Percentiles rank a stretch among this genome's conserved stretches.
Evolutionary conservation across 1,284 basidiomycete genomes (phyloP).

Genomic region (Boletus subluridellus): DNA sequence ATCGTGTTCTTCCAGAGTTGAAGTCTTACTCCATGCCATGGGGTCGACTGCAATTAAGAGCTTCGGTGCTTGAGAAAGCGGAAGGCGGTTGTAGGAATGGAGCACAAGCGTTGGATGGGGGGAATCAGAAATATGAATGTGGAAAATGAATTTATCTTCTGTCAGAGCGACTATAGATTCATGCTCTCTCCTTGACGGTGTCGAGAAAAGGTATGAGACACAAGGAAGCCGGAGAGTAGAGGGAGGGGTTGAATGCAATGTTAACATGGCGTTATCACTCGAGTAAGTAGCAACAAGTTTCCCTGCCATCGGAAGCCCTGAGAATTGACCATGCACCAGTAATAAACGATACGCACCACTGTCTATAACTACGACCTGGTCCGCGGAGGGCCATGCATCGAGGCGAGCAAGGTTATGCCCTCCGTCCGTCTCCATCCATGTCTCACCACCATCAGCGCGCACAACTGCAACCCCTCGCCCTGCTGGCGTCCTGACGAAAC

Average conservation of each 20-base stretch:
- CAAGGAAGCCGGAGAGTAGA: conserved; percentile 48
- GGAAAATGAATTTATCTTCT: conserved; percentile 50
- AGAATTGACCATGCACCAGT: not conserved
- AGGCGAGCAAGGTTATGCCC: conserved; percentile 45
- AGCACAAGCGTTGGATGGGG: conserved; percentile 39
- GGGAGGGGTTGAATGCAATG: conserved; percentile 47
- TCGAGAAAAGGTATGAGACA: conserved; percentile 59
- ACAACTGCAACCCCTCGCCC: conserved; percentile 68
- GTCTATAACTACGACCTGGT: conserved; percentile 65
- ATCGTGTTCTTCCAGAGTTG: conserved; percentile 55
- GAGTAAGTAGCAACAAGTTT: conserved; percentile 39
- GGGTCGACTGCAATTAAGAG: conserved; percentile 81
- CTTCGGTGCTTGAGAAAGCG: conserved; percentile 47
- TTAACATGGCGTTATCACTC: conserved; percentile 41
- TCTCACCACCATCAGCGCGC: conserved; percentile 56
- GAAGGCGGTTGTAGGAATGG: conserved; percentile 46
- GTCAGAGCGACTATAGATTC: conserved; percentile 64
- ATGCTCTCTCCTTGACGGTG: conserved; percentile 48
- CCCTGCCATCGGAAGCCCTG: conserved; percentile 21
- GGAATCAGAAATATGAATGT: conserved; percentile 41
- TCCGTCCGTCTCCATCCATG: conserved; percentile 52
- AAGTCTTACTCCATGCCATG: conserved; percentile 74
- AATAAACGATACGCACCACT: conserved; percentile 43
- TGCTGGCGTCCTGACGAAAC: conserved; percentile 72
- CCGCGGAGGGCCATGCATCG: conserved; percentile 50